Conservation (phyloP, 148 eudicot genomes). For the Nepenthes mirabilis region DNA sequence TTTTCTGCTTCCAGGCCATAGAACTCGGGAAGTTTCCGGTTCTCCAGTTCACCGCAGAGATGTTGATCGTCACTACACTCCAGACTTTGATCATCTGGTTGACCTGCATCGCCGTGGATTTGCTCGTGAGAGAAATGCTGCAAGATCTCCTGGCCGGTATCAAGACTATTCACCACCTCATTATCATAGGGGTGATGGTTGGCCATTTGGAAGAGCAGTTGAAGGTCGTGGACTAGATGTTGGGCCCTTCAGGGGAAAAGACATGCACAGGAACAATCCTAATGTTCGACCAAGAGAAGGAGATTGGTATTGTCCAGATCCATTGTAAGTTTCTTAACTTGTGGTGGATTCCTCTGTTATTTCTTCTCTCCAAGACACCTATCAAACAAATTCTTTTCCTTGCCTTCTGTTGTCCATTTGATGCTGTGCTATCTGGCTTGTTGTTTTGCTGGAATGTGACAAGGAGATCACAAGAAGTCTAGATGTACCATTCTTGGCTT, state of each 20-base stretch:
- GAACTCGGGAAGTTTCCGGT: slow-evolving; percentile 68
- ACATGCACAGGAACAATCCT: slow-evolving; percentile 47
- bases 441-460: too few relatives aligned
- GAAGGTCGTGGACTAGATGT: slow-evolving; percentile 51
- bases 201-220: slow-evolving; percentile 51
- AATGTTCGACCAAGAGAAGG: slow-evolving; percentile 94
- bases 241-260: slow-evolving; percentile 45
- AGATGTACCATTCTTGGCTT: too few relatives aligned
- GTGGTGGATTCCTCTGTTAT: too few relatives aligned
- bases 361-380: too few relatives aligned
- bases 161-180: slow-evolving; percentile 66
- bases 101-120: slow-evolving; percentile 58
- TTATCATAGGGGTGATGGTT: slow-evolving; percentile 57
- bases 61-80: slow-evolving; percentile 55
- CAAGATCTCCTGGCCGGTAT: slow-evolving; percentile 49
- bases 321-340: slow-evolving; percentile 36
- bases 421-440: too few relatives aligned
- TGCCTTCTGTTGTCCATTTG: too few relatives aligned
- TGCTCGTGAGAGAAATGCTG: slow-evolving; percentile 43
- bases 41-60: slow-evolving; percentile 81
- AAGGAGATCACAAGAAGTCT: too few relatives aligned
- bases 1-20: slow-evolving; percentile 62
- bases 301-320: slow-evolving; percentile 85
- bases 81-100: slow-evolving; percentile 49
- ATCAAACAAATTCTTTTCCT: too few relatives aligned